These are phyloP conservation scores for Ceratocystis eucalypticola DNA, from an alignment of 2,329 filamentous ascomycete genomes.

Conservation along the genomic window DNA sequence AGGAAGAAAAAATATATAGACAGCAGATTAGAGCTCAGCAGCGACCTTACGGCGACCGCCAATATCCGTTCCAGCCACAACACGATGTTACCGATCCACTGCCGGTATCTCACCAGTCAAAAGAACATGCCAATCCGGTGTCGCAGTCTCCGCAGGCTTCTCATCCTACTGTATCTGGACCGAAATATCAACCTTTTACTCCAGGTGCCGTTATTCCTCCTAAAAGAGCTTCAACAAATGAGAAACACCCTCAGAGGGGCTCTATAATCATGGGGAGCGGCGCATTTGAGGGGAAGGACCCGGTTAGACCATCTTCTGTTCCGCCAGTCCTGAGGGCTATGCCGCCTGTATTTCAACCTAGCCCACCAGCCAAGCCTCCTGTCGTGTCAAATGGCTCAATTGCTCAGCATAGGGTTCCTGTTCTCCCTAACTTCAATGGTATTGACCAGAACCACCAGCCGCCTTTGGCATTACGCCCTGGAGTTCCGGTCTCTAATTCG, in stretches of 20 bases:
- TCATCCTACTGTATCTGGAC: not conserved
- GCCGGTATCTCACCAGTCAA: not conserved
- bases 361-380: not conserved
- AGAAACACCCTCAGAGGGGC: not conserved
- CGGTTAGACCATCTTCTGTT: not conserved
- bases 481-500: not conserved
- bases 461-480: conserved; percentile 10
- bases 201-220: not conserved
- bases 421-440: not conserved
- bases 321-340: not conserved
- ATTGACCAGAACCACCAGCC: not conserved
- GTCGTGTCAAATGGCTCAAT: not conserved
- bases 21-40: conserved; percentile 6
- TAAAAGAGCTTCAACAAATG: not conserved
- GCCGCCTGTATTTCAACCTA: not conserved
- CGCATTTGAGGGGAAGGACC: not conserved
- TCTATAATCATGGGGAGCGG: not conserved
- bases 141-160: not conserved
- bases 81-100: not conserved
- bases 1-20: conserved; percentile 10
- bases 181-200: conserved; percentile 14
- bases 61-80: conserved; percentile 20
- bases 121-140: not conserved
- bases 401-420: not conserved
- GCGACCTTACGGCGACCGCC: conserved; percentile 9